Percentiles rank a stretch among this genome's conserved stretches.
These are phyloP conservation scores for Citrullus mucosospermus DNA, from an alignment of 306 rosid genomes.

Conservation along the genomic window DNA sequence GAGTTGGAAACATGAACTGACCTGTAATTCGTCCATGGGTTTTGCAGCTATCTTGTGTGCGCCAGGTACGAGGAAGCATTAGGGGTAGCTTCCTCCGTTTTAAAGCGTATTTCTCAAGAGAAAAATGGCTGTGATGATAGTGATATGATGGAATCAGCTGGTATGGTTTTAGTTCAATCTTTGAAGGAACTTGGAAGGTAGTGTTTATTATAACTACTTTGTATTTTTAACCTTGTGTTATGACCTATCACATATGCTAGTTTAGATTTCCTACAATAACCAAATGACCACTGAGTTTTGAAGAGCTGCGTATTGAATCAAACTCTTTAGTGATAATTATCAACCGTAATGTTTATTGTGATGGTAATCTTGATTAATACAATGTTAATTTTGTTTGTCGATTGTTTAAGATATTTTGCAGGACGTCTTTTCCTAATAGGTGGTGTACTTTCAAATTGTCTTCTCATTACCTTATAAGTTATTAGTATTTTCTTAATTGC, in stretches of 20 bases:
- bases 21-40: not conserved
- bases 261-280: not conserved
- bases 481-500: not conserved
- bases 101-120: conserved; percentile 24
- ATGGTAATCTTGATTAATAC: not conserved
- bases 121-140: not conserved
- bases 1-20: not conserved
- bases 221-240: not conserved
- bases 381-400: not conserved
- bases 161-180: conserved; percentile 74
- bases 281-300: not conserved
- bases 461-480: not conserved
- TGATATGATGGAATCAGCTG: conserved; percentile 55
- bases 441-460: not conserved
- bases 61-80: conserved; percentile 58
- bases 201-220: not conserved
- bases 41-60: conserved; percentile 66
- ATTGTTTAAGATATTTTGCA: not conserved
- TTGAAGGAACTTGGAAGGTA: conserved; percentile 47
- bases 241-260: not conserved
- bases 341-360: not conserved
- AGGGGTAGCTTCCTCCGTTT: conserved; percentile 43
- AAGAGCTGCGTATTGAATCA: not conserved
- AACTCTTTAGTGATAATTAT: not conserved
- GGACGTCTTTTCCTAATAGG: not conserved